Evolutionary conservation across 2,329 filamentous ascomycete species (phyloP).

Genomic region (Orbilia brochopaga): DNA sequence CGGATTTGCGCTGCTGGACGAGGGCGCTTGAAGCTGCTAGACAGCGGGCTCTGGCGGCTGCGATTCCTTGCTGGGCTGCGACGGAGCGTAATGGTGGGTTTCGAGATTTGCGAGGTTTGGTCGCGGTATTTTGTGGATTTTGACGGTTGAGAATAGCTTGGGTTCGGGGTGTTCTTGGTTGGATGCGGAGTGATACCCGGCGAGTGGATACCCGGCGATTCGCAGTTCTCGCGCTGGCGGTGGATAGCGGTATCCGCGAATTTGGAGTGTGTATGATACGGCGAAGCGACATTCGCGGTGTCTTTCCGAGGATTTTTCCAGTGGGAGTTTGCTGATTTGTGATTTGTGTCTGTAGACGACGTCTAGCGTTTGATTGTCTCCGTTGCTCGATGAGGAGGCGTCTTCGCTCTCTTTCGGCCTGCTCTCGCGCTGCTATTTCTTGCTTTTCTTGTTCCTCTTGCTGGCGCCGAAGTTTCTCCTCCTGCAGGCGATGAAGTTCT

Average conservation of each 20-base stretch:
- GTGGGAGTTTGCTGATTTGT: neutral
- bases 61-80: slow-evolving; percentile 18
- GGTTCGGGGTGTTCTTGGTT: neutral
- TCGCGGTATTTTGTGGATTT: neutral
- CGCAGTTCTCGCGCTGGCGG: neutral
- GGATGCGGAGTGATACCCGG: neutral
- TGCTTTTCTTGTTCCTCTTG: slow-evolving; percentile 17
- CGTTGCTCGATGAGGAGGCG: slow-evolving; percentile 1
- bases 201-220: neutral
- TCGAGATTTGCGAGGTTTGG: neutral
- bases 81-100: neutral
- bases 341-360: neutral
- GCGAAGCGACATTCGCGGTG: neutral
- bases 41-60: slow-evolving; percentile 24
- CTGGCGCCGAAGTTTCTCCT: slow-evolving; percentile 10
- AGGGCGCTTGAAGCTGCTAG: slow-evolving; percentile 18
- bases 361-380: slow-evolving; percentile 5
- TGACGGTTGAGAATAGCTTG: neutral
- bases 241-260: neutral
- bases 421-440: neutral
- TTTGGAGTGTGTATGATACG: neutral
- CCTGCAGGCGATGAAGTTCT: slow-evolving; percentile 13
- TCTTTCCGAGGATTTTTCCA: neutral
- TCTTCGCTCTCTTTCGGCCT: slow-evolving; percentile 12
- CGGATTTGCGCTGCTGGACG: slow-evolving; percentile 28